Evolutionary conservation across 2,329 filamentous ascomycete genomes (phyloP), one percentile per base, ranked within the genome.

Genomic region (Penicillium sp.): DNA sequence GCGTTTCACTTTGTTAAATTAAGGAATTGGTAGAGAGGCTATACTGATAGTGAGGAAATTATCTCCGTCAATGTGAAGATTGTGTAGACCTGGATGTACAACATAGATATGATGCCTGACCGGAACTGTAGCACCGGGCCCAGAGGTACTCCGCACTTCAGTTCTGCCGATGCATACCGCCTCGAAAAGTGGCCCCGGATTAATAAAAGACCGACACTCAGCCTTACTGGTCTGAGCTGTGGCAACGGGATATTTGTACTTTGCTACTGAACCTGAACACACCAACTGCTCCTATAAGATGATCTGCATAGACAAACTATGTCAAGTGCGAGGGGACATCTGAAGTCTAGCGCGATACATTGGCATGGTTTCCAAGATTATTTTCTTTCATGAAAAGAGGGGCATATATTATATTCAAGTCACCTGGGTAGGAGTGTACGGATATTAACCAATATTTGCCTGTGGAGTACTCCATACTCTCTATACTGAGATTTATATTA

Each of bases 81-180:
- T 21, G 23, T 38, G 41, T 39, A 31, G 31, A 47, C 16, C n/a
- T 19, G 31, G 50, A 45, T 36, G 21, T 38, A 34, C 50, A 44
- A 43, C 49, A 44, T 44, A 36, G 29, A 29, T 29, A 50, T 40
- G 45, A 48, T 52, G 21, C 40, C 40, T 45, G 25, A 25, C 50
- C 50, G 50, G 50, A 50, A 45, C 39, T 45, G 50, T 52, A 45
- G 50, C 25, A 11, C 50, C 39, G 50, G 50, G 40, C 39, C 39
- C 34, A 46, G 33, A 36, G 47, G 23, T 52, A 52, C 50, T 52
- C 50, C 50, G 50, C 50, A 52, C 50, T 45, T 45, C 16, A 1
- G 16, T 46, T 52, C 39, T 52, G 50, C 50, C 21, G 2, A 3
- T 1, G 2, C 7, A 36, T 23, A 52, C 50, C 50, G 50, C 11